Base-by-base conservation (phyloP, 1,139 yeast species). In the Pichia sp. region DNA sequence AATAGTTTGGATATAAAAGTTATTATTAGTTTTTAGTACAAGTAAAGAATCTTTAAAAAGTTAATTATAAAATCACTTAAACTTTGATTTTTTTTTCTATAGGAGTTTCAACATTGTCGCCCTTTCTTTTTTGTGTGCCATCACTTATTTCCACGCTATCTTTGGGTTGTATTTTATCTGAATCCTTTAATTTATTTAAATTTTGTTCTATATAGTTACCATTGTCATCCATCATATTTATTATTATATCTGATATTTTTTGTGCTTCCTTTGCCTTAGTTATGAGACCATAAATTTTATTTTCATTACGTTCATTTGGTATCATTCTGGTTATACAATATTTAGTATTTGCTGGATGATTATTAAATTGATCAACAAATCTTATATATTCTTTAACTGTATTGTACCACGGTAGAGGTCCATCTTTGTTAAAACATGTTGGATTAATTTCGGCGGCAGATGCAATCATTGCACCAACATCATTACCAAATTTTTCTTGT, bases 381-480 rank as follows among this genome's bases (percentile, higher is more conserved):
- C 69, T 64, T 35, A 81, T 62, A 55, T 78, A 86, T 55, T 86
- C 85, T 41, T 69, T 71, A 10, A 78, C 74, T 4, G 79, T 69
- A 30, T 69, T 63, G 34, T 68, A 71, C 84, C 92, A 86, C 0
- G 78, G 71, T 42, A 73, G 61, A 1, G 86, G 80, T 0, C 63
- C 66, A 0, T 59, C 57, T 9, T 63, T 63, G 18, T 66, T 63
- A 63, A 92, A 92, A 44, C 88, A 83, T 1, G 95, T 75, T 7
- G 96, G 92, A 61, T 92, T 90, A 8, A 76, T 63, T 65, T 92
- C 97, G 0, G 97, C 97, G 34, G 82, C 80, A 45, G 89, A 86
- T 1, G 97, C 98, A 57, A 90, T 82, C 98, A 92, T 92, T 7
- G 88, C 92, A 2, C 97, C 96, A 11, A 83, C 66, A 49, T 77